Evolutionary conservation across 805 yeast species (phyloP).

Genomic region (Candida quercuum): DNA sequence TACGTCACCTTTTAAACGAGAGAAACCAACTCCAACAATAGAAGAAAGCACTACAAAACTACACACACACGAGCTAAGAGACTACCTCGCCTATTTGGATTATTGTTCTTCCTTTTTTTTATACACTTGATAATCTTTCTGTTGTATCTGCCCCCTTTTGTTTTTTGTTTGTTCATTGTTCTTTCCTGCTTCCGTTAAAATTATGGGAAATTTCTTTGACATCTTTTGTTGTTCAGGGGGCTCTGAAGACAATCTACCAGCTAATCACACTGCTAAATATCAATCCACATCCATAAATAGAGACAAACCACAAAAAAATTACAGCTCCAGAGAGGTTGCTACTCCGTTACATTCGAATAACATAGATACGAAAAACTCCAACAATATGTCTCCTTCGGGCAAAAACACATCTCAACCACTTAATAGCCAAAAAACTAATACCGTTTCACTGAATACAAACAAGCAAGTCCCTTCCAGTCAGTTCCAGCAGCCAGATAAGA

Average conservation of each 20-base stretch:
- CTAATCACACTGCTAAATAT: neutral
- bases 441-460: no score
- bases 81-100: no score
- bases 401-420: no score
- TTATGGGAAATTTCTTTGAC: neutral
- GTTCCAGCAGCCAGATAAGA: slow-evolving; percentile 5
- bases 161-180: neutral
- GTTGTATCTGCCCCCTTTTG: no score
- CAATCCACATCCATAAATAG: neutral
- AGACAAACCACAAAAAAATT: neutral
- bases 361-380: neutral
- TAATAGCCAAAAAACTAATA: neutral
- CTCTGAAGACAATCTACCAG: neutral
- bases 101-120: no score
- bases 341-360: neutral
- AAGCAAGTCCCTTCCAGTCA: no score
- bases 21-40: no score
- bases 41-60: no score
- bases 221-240: slow-evolving; percentile 1
- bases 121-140: no score
- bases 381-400: no score
- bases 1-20: no score
- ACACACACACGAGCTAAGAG: no score
- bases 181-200: neutral
- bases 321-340: neutral